phyloP scores from a whole-genome alignment of 495 filamentous ascomycete species.

The Talaromyces ruber region DNA sequence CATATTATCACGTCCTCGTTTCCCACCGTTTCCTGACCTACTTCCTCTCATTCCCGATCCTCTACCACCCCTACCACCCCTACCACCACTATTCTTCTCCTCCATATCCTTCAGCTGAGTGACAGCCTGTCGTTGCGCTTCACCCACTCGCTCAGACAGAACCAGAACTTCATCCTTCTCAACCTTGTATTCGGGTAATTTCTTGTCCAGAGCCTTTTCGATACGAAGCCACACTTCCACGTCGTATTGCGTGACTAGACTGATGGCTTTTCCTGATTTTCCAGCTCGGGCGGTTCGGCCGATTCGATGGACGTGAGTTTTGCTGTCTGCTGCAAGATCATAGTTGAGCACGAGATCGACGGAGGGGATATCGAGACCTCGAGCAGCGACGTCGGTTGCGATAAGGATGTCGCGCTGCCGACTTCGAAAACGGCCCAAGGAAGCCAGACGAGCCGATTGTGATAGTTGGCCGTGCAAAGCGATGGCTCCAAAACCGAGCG shows the following conservation, averaged over 20 bases:
- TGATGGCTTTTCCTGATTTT: constrained; percentile 65
- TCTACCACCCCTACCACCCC: constrained; percentile 48
- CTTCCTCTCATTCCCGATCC: constrained; percentile 51
- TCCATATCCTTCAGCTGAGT: constrained; percentile 76
- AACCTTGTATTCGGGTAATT: constrained; percentile 45
- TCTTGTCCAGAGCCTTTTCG: constrained; percentile 62
- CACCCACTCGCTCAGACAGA: constrained; percentile 64
- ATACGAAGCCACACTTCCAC: constrained; percentile 79
- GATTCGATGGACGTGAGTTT: constrained; percentile 81
- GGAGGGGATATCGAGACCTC: constrained; percentile 77
- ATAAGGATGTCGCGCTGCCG: constrained; percentile 66
- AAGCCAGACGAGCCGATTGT: constrained; percentile 74
- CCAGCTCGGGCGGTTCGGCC: constrained; percentile 78
- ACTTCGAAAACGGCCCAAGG: constrained; percentile 61
- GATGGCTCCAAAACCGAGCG: constrained; percentile 76
- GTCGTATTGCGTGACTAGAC: constrained; percentile 84
- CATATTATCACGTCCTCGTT: constrained; percentile 67
- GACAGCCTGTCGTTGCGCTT: constrained; percentile 76
- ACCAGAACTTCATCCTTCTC: constrained; percentile 86
- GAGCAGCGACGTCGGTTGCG: constrained; percentile 91
- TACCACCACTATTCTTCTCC: constrained; percentile 65
- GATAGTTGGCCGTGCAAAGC: constrained; percentile 86
- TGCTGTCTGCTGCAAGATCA: constrained; percentile 64
- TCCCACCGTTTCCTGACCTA: constrained; percentile 32
- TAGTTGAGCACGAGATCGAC: constrained; percentile 76